Conservation (phyloP, 352 stramenopile species). For the Blastocystis hominis region DNA sequence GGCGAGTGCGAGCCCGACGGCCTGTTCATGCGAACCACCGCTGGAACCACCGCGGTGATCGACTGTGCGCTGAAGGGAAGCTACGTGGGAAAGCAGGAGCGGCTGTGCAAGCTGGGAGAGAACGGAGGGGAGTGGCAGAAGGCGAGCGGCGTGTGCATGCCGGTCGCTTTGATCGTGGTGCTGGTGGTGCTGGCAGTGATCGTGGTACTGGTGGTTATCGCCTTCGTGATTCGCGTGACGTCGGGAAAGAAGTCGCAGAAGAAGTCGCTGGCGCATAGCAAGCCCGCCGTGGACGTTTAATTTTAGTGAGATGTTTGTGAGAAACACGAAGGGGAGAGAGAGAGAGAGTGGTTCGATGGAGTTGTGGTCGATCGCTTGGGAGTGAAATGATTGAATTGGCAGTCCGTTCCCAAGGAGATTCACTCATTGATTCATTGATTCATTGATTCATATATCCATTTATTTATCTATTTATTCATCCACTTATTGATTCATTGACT, state of each 20-base stretch:
- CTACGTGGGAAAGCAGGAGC: background rate
- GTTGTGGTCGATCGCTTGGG: background rate
- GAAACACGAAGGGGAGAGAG: background rate
- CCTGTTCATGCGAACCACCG: background rate
- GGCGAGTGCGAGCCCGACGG: background rate
- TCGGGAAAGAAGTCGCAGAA: background rate
- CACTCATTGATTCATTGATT: too few relatives aligned
- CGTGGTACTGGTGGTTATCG: background rate
- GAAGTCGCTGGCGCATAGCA: background rate
- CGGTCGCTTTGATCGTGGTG: background rate
- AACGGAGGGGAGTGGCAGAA: conserved; percentile 3
- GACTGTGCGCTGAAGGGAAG: background rate
- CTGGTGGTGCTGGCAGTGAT: background rate
- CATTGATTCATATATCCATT: too few relatives aligned
- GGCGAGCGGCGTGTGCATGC: background rate
- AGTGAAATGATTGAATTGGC: background rate
- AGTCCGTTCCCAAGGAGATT: background rate
- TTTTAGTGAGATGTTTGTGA: background rate
- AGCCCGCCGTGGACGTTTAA: background rate
- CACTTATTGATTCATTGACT: too few relatives aligned
- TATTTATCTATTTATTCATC: too few relatives aligned
- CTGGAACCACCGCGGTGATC: too few relatives aligned
- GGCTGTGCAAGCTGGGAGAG: background rate
- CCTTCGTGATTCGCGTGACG: background rate
- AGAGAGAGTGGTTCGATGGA: background rate